Percentiles rank a stretch among this genome's conserved stretches.
phyloP scores from a whole-genome alignment of 371 early-diverging fungal genomes.

The Mucor saturninus region DNA sequence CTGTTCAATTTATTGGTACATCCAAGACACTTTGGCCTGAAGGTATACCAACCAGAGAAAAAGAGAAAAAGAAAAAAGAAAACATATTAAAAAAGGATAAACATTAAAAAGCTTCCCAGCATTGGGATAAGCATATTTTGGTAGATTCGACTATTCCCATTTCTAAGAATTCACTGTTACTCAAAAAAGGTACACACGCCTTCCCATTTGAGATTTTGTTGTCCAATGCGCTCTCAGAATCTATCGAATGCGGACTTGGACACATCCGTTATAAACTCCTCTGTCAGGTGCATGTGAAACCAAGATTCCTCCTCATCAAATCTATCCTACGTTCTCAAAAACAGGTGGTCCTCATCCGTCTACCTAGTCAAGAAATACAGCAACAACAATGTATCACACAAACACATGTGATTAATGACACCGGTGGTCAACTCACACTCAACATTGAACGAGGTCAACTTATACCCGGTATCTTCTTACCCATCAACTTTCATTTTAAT shows the following conservation, averaged over 20 bases:
- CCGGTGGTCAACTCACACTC: constrained; percentile 26
- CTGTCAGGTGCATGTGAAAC: constrained; percentile 39
- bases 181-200: constrained; percentile 39
- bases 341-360: constrained; percentile 32
- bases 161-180: constrained; percentile 28
- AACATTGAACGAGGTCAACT: constrained; percentile 37
- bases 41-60: constrained; percentile 19
- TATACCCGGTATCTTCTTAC: constrained; percentile 35
- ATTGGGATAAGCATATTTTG: constrained; percentile 45
- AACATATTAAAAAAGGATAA: background rate
- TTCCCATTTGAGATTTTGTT: constrained; percentile 49
- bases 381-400: constrained; percentile 38
- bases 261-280: constrained; percentile 43
- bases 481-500: constrained; percentile 29
- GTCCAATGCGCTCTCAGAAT: constrained; percentile 49
- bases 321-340: constrained; percentile 20
- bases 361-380: constrained; percentile 27
- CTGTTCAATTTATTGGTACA: constrained; percentile 43
- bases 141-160: constrained; percentile 43
- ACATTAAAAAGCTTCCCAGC: constrained; percentile 25
- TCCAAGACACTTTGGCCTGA: constrained; percentile 53
- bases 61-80: background rate
- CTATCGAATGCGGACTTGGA: constrained; percentile 49
- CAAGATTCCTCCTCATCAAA: constrained; percentile 25
- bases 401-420: constrained; percentile 30